Evolutionary conservation across 192 early-diverging fungal genomes (phyloP), one percentile per base, ranked within the genome.

Genomic region (Ambispora gerdemannii): DNA sequence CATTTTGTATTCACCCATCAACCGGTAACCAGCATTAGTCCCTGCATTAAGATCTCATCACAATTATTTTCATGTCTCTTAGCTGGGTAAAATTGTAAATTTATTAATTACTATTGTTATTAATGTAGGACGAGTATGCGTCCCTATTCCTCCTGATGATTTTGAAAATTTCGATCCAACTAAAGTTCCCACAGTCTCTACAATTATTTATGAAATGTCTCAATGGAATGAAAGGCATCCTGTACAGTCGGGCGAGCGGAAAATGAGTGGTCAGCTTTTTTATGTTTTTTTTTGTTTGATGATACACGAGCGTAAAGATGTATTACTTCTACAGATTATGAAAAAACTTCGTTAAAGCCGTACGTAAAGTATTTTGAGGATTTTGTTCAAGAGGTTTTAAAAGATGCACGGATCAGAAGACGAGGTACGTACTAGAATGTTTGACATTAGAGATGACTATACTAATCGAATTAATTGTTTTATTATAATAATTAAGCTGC

Each of bases 1-100:
- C 96, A 6, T 97, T 98, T 76, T 98, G 95, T 79, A 89, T 96
- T 24, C 96, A 98, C 72, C 96, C 96, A 22, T 93, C 91, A 75
- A 96, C 95, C 10, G 91, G 95, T 87, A 82, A 72, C 71, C 51
- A 11, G 31, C 22, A 63, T 33, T 49, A n/a, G n/a, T n/a, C n/a
- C n/a, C n/a, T n/a, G n/a, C n/a, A n/a, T n/a, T n/a, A n/a, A n/a
- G n/a, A n/a, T n/a, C n/a, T n/a, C n/a, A n/a, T n/a, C n/a, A n/a
- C n/a, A n/a, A n/a, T n/a, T n/a, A n/a, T n/a, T n/a, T n/a, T n/a
- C n/a, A n/a, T n/a, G n/a, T n/a, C n/a, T n/a, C n/a, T n/a, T n/a
- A n/a, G n/a, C n/a, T n/a, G n/a, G n/a, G n/a, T n/a, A n/a, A n/a
- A n/a, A n/a, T n/a, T n/a, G n/a, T n/a, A n/a, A n/a, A n/a, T n/a